Conservation (phyloP, 1,284 basidiomycete genomes). For the Fomitopsis pinicola region DNA sequence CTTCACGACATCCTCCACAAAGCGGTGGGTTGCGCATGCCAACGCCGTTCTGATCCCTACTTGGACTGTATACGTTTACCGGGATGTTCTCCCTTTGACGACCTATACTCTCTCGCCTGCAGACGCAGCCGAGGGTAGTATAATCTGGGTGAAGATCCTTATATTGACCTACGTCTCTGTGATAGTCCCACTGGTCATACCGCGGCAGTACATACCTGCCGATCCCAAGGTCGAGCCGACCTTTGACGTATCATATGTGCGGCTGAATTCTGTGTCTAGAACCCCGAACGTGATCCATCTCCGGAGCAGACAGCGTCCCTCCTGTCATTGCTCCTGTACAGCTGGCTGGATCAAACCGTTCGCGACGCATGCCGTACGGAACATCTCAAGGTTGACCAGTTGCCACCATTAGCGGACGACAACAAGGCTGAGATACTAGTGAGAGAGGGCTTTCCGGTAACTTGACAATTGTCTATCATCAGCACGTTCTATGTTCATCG, state of each 20-base stretch:
- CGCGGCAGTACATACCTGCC: conserved; percentile 36
- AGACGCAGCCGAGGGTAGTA: conserved; percentile 29
- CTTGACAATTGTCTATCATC: not conserved
- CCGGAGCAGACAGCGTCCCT: conserved; percentile 67
- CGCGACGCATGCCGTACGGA: conserved; percentile 20
- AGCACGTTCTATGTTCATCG: too few relatives aligned
- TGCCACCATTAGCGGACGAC: conserved; percentile 43
- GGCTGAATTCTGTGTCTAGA: conserved; percentile 21
- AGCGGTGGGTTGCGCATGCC: not conserved
- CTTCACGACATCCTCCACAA: not conserved
- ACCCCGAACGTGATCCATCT: conserved; percentile 24
- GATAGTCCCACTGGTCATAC: conserved; percentile 38
- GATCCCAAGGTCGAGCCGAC: conserved; percentile 32
- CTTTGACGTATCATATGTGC: not conserved
- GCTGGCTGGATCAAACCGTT: conserved; percentile 42
- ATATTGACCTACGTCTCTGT: conserved; percentile 34
- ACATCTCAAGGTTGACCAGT: conserved; percentile 24
- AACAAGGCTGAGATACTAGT: conserved; percentile 37
- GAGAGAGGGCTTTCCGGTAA: conserved; percentile 25
- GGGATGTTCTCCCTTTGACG: conserved; percentile 58
- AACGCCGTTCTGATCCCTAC: conserved; percentile 4
- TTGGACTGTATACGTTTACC: conserved; percentile 40
- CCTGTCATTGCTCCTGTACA: conserved; percentile 50
- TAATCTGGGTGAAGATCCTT: conserved; percentile 28
- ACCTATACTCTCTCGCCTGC: conserved; percentile 39